phyloP scores from a whole-genome alignment of 106 monocot genomes.

The Allium sativum region DNA sequence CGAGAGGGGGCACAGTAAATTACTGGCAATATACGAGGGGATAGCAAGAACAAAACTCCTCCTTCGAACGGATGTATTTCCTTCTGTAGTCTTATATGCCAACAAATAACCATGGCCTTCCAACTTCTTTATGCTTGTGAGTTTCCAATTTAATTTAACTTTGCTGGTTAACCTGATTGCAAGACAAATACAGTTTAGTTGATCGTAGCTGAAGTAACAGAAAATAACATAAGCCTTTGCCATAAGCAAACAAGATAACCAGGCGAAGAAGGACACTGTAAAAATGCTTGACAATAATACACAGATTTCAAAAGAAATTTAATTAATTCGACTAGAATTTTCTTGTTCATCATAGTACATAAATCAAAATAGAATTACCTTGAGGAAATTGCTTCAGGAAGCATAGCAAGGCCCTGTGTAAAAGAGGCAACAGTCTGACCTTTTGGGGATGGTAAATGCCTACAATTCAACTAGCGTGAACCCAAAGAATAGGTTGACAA shows the following conservation, averaged over 20 bases:
- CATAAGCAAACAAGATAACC: too few relatives aligned
- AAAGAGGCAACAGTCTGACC: conserved; percentile 98
- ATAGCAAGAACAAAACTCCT: conserved; percentile 69
- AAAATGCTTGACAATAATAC: too few relatives aligned
- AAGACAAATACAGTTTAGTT: not conserved
- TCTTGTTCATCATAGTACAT: too few relatives aligned
- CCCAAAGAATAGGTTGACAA: too few relatives aligned
- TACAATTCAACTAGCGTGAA: conserved; percentile 20
- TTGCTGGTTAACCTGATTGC: conserved; percentile 60
- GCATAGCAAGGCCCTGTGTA: conserved; percentile 80
- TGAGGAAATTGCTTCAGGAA: conserved; percentile 77
- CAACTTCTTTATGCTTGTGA: conserved; percentile 60
- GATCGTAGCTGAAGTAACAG: too few relatives aligned
- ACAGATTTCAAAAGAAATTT: too few relatives aligned
- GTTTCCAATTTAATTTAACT: conserved; percentile 92
- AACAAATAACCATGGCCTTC: conserved; percentile 47
- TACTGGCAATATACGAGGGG: conserved; percentile 79
- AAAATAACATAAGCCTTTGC: too few relatives aligned
- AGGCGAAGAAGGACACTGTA: too few relatives aligned
- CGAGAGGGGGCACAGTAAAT: conserved; percentile 58
- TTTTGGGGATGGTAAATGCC: conserved; percentile 73
- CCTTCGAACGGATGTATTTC: conserved; percentile 38
- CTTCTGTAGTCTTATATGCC: conserved; percentile 82
- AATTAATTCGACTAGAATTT: too few relatives aligned
- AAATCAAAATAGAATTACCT: conserved; percentile 27